Conservation (phyloP, 164 flowering plant species). For the Aristolochia fimbriata region DNA sequence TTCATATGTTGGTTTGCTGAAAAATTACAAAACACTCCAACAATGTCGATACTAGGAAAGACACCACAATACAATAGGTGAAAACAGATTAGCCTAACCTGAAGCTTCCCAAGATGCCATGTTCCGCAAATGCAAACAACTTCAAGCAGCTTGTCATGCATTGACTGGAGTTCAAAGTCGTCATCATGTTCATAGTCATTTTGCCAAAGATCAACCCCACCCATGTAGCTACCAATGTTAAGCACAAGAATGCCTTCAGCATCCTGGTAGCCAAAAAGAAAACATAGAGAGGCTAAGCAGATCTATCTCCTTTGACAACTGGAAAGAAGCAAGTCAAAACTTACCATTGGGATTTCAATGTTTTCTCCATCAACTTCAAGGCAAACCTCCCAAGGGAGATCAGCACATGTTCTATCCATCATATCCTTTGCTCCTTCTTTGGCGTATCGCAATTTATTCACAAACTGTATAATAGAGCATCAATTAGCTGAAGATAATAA, state of each 20-base stretch:
- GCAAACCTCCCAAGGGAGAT: slow-evolving; percentile 67
- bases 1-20: too few species aligned
- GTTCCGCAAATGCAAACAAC: slow-evolving; percentile 61
- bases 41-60: too few species aligned
- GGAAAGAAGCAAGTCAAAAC: slow-evolving; percentile 1
- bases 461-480: slow-evolving; percentile 34
- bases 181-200: slow-evolving; percentile 71
- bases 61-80: not conserved
- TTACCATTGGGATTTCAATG: slow-evolving; percentile 53
- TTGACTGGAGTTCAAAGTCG: slow-evolving; percentile 46
- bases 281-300: not conserved
- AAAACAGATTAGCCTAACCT: slow-evolving; percentile 26
- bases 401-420: slow-evolving; percentile 70
- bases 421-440: slow-evolving; percentile 77
- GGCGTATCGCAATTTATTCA: slow-evolving; percentile 70
- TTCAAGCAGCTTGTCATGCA: slow-evolving; percentile 71
- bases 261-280: slow-evolving; percentile 27
- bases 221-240: slow-evolving; percentile 76
- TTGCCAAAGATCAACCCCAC: slow-evolving; percentile 78
- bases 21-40: too few species aligned
- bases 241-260: slow-evolving; percentile 68
- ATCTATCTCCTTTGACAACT: not conserved
- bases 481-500: too few species aligned
- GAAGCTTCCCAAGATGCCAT: slow-evolving; percentile 83
- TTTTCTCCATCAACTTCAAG: slow-evolving; percentile 70